Evolutionary conservation across 1,284 basidiomycete species (phyloP), one percentile per base, ranked within the genome.

Genomic region (Xerocomus minutiporus): DNA sequence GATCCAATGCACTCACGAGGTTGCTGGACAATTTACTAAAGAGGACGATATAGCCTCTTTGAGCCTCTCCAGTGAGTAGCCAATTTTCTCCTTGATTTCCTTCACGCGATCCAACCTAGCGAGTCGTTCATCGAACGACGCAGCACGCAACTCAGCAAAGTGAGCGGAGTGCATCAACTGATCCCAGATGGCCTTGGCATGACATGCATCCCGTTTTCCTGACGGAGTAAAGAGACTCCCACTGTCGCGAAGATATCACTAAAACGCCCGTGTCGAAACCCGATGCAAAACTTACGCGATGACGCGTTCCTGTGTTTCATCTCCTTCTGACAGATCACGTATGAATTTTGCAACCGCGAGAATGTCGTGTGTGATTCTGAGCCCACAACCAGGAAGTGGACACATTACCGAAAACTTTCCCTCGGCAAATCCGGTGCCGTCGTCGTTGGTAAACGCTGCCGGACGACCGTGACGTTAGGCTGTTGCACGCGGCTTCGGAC

Each of bases 341-440:
- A 64, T 61, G 13, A 76, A 70, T 42, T 71, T 74, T 35, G 62
- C 61, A 4, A 73, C 55, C 1, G 62, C 73, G 3, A 74, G 64
- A 8, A 52, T 65, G 13, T 65, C 59, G 31, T 62, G 64, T 5
- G 63, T 71, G 39, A 74, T 65, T 23, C 48, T 58, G 15, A 71
- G 57, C 28, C 53, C 51, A 48, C 74, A 75, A 3, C 63, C 63
- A 3, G 67, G 64, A 25, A 58, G 49, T 15, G 58, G 51, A 50
- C 72, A 74, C 29, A 42, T 25, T 23, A 55, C 42, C 13, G 45
- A 57, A 51, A 75, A 75, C 0, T 57, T 61, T 42, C 39, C 54
- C 51, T 73, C 69, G 0, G 66, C 60, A 29, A 69, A 76, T 1
- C 73, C 73, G 3, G 63, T 71, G 4, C 63, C 63, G 8, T 55